Evolutionary conservation across 768 basidiomycete species (phyloP).

Genomic region (Mycena vitilis): DNA sequence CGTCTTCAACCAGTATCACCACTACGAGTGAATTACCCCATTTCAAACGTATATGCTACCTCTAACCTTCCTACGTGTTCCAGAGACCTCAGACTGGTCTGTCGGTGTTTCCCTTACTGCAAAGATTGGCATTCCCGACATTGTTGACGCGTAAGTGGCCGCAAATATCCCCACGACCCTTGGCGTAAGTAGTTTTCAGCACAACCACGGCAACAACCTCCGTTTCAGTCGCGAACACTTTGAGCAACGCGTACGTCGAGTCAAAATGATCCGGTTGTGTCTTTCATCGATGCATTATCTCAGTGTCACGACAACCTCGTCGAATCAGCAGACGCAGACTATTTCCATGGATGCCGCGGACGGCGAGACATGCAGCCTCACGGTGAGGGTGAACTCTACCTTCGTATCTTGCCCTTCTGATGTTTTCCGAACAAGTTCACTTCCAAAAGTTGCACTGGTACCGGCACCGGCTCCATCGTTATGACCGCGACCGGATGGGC

Average conservation of each 20-base stretch:
- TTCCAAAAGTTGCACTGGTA: constrained; percentile 20
- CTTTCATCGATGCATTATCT: background rate
- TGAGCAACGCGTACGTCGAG: constrained; percentile 21
- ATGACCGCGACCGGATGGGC: constrained; percentile 25
- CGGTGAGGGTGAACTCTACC: background rate
- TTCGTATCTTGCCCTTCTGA: constrained; percentile 2
- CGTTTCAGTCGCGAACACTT: constrained; percentile 19
- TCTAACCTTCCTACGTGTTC: background rate
- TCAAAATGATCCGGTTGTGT: too few species aligned
- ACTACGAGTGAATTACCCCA: constrained; percentile 11
- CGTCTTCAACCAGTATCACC: constrained; percentile 15
- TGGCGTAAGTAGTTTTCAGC: background rate
- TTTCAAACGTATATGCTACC: background rate
- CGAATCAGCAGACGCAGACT: constrained; percentile 25
- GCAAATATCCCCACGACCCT: background rate
- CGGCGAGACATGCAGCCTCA: constrained; percentile 25
- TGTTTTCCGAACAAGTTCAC: constrained; percentile 13
- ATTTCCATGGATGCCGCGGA: constrained; percentile 23
- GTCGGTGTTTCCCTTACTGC: constrained; percentile 17
- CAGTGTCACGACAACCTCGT: constrained; percentile 17
- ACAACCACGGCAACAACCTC: constrained; percentile 10
- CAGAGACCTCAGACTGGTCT: constrained; percentile 26
- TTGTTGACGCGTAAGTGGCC: constrained; percentile 11
- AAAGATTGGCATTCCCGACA: constrained; percentile 22
- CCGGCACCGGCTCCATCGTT: constrained; percentile 18